Evolutionary conservation across 768 basidiomycete species (phyloP), one percentile per base, ranked within the genome.

Genomic region (Amanita jacksonii): DNA sequence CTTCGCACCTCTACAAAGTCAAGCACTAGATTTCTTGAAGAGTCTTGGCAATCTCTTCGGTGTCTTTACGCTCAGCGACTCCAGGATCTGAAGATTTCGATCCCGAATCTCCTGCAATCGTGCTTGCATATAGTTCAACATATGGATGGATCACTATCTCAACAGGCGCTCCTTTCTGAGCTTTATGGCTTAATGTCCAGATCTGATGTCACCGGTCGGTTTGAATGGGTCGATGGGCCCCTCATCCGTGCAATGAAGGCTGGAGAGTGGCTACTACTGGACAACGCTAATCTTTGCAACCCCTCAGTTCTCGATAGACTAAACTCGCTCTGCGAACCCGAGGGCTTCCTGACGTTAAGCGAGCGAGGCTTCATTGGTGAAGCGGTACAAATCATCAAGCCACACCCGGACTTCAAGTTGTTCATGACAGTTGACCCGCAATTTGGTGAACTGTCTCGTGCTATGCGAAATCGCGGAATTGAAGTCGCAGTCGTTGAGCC

Each of bases 381-480:
- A 19, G 62, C 69, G 16, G 77, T 91, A 2, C 78, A 90, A 52
- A 60, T 79, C 41, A 64, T 98, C 49, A 68, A 62, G 32, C 93
- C 96, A 1, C 93, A 98, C 57, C 79, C 84, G 2, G 70, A 82
- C 52, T 99, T 99, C 65, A 76, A 93, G 20, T 67, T 99, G 4
- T 85, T 98, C 64, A 94, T 99, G 91, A 77, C 81, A 2, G 79
- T 93, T 41, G 89, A 99, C 57, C 86, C 90, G 22, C 81, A 82
- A 49, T 74, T 83, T 49, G 96, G 96, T 35, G 96, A 99, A 62
- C 67, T 98, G 8, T 98, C 96, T 1, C 74, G 96, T 28, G 96
- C 96, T 2, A 99, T 99, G 96, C 84, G 96, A 19, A 99, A 99
- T 63, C 79, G 96, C 45, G 94, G 94, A 13, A 68, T 96, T 27